Conservation (phyloP, 2,329 filamentous ascomycete genomes). For the Simplicillium sp. region DNA sequence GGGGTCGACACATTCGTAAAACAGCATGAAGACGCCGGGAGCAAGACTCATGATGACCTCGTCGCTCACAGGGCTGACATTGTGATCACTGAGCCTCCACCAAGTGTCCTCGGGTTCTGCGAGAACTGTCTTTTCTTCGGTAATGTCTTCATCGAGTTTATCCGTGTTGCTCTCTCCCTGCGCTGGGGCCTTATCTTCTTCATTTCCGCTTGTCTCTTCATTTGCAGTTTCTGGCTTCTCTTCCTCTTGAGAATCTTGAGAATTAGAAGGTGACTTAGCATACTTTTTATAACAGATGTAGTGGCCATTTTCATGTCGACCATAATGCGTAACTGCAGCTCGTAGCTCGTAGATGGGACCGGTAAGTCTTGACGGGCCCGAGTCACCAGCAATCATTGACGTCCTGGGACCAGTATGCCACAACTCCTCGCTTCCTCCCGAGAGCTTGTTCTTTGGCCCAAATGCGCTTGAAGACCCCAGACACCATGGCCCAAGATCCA, state of each 20-base stretch:
- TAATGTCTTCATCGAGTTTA: background rate
- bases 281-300: conserved; percentile 79
- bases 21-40: conserved; percentile 85
- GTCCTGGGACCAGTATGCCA: conserved; percentile 61
- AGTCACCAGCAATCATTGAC: conserved; percentile 62
- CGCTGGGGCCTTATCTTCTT: background rate
- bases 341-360: conserved; percentile 66
- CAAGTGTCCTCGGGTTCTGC: conserved; percentile 34
- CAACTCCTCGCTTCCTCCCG: conserved; percentile 38
- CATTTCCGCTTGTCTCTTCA: background rate
- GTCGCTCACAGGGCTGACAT: conserved; percentile 66
- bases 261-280: background rate
- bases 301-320: conserved; percentile 88
- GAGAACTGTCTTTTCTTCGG: background rate
- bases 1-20: conserved; percentile 70
- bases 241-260: background rate
- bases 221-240: background rate
- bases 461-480: conserved; percentile 44
- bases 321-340: conserved; percentile 81
- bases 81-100: conserved; percentile 89
- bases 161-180: background rate
- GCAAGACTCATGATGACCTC: conserved; percentile 63
- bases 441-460: conserved; percentile 2
- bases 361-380: conserved; percentile 37
- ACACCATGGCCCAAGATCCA: conserved; percentile 81